Evolutionary conservation across 352 stramenopile genomes (phyloP).

Genomic region (Pythium monospermum): DNA sequence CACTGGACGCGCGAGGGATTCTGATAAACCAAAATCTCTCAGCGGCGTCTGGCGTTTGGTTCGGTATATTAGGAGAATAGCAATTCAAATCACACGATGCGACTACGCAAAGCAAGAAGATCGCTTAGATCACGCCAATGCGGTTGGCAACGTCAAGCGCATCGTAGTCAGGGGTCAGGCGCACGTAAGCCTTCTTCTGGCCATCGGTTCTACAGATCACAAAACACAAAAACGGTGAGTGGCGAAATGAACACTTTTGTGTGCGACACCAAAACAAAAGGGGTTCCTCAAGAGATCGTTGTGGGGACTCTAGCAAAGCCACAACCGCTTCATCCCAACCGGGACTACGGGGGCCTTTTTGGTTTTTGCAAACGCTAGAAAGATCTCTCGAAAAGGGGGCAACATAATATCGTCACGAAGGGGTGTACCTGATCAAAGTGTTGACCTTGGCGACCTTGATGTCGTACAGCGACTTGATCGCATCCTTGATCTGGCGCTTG

Average conservation of each 20-base stretch:
- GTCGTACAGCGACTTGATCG: slow-evolving; percentile 99
- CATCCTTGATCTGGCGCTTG: slow-evolving; percentile 99
- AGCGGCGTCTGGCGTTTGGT: slow-evolving; percentile 12
- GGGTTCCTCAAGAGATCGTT: slow-evolving; percentile 9
- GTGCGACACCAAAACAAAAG: not conserved
- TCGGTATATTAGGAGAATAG: slow-evolving; percentile 54
- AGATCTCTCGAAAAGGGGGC: slow-evolving; percentile 4
- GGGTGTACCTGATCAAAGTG: slow-evolving; percentile 97
- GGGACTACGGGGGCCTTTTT: slow-evolving; percentile 16
- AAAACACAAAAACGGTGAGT: slow-evolving; percentile 29
- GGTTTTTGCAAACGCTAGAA: slow-evolving; percentile 12
- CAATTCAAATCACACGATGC: slow-evolving; percentile 53
- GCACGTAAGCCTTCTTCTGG: slow-evolving; percentile 99
- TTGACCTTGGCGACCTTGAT: slow-evolving; percentile 99
- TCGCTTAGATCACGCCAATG: slow-evolving; percentile 99
- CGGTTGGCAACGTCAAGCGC: slow-evolving; percentile 99
- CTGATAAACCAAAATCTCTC: slow-evolving; percentile 15
- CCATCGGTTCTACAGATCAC: slow-evolving; percentile 91
- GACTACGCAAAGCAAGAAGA: slow-evolving; percentile 26
- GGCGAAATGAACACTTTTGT: not conserved
- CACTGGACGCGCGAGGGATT: slow-evolving; percentile 16
- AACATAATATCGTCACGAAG: slow-evolving; percentile 69
- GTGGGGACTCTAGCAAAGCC: slow-evolving; percentile 11
- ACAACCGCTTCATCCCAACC: slow-evolving; percentile 19
- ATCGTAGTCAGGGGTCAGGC: slow-evolving; percentile 98